These are phyloP conservation scores for Xylariaceae sp. DNA, from an alignment of 2,329 filamentous ascomycete species.

Conservation along the genomic window DNA sequence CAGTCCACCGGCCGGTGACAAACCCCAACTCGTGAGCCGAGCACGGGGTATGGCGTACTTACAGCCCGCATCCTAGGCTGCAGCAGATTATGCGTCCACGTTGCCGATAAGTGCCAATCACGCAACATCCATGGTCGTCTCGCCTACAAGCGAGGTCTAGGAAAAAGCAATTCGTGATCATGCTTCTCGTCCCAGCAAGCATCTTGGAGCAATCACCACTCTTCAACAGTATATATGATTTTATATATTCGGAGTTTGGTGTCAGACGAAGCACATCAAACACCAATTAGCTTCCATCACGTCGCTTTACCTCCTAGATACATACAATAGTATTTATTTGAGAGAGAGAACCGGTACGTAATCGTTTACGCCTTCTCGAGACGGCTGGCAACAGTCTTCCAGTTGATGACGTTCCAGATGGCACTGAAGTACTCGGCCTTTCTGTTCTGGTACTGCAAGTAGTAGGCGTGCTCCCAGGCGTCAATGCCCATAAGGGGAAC, in stretches of 20 bases:
- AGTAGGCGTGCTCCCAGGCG: conserved; percentile 60
- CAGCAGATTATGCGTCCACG: background rate
- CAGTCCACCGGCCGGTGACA: background rate
- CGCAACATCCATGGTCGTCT: background rate
- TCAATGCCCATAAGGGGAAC: conserved; percentile 56
- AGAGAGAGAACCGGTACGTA: too few relatives aligned
- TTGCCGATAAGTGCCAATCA: background rate
- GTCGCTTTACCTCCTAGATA: background rate
- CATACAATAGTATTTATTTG: background rate
- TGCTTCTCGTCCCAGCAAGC: background rate
- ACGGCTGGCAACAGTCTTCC: conserved; percentile 36
- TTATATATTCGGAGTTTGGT: background rate
- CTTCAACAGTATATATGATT: too few relatives aligned
- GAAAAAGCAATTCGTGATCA: background rate
- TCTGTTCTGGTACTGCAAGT: conserved; percentile 67
- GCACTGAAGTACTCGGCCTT: conserved; percentile 78
- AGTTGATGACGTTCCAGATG: conserved; percentile 78
- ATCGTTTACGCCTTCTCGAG: conserved; percentile 26
- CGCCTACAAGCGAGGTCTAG: background rate
- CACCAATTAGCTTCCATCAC: background rate
- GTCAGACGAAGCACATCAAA: background rate
- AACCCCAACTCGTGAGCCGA: background rate
- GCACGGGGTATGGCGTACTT: background rate
- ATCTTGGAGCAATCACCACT: background rate
- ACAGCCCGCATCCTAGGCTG: background rate